Conservation (phyloP, 2,329 filamentous ascomycete species). For the Allantophomopsis lycopodina region DNA sequence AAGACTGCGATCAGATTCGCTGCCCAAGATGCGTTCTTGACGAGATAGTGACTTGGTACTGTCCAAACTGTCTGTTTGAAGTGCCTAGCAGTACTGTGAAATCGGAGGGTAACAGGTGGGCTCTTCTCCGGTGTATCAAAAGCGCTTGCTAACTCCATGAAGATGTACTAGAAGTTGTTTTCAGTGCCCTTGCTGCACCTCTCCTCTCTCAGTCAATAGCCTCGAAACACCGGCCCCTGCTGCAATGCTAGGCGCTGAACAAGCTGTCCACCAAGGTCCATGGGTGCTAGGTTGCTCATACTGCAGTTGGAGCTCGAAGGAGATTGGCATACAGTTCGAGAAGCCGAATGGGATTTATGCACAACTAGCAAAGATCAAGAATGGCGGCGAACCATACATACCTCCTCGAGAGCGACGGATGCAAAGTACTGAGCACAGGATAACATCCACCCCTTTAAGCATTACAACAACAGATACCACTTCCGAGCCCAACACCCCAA, state of each 20-base stretch:
- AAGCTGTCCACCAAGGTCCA: constrained; percentile 32
- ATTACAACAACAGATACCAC: constrained; percentile 9
- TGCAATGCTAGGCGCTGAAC: constrained; percentile 17
- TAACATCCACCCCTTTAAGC: constrained; percentile 10
- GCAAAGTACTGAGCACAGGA: too few species aligned
- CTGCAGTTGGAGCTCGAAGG: constrained; percentile 84
- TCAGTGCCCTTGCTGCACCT: constrained; percentile 81
- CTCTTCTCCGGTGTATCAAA: not conserved
- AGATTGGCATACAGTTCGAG: constrained; percentile 83
- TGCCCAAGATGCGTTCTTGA: constrained; percentile 86
- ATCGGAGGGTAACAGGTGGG: constrained; percentile 81
- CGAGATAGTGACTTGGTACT: constrained; percentile 91
- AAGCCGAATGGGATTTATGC: constrained; percentile 75
- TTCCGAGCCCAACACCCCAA: constrained; percentile 1
- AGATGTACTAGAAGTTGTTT: constrained; percentile 93
- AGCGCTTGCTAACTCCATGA: not conserved
- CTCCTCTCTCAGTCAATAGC: constrained; percentile 62
- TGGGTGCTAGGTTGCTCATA: constrained; percentile 80
- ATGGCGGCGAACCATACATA: constrained; percentile 38
- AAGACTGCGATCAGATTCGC: constrained; percentile 92
- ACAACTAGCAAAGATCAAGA: constrained; percentile 62
- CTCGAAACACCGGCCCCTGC: constrained; percentile 35
- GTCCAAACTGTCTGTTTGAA: constrained; percentile 90
- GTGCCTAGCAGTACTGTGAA: constrained; percentile 87
- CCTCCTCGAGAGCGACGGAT: constrained; percentile 26